A percentile compares a stretch with the other conserved stretches of the same genome.
phyloP scores from a whole-genome alignment of 2,329 filamentous ascomycete species.

The Fusarium euwallaceae region DNA sequence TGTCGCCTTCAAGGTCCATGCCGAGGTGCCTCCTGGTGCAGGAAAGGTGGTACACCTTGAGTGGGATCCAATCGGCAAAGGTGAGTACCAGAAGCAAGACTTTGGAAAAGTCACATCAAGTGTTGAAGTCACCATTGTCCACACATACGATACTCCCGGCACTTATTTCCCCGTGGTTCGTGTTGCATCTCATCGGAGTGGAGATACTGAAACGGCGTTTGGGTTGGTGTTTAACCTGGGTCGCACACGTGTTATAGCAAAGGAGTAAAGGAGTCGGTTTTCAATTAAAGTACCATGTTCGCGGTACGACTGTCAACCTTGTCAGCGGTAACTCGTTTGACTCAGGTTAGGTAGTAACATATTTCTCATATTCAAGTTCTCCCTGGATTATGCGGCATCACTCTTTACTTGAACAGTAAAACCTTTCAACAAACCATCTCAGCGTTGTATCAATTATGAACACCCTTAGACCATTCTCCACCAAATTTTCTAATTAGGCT shows the following conservation, averaged over 20 bases:
- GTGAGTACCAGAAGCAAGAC: slow-evolving; percentile 13
- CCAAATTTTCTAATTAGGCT: neutral
- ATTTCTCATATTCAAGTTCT: too few relatives aligned
- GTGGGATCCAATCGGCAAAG: slow-evolving; percentile 28
- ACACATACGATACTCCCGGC: slow-evolving; percentile 15
- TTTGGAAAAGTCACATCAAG: neutral
- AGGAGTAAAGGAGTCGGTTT: too few relatives aligned
- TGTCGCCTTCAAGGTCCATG: neutral
- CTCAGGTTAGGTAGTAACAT: too few relatives aligned
- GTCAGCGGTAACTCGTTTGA: too few relatives aligned
- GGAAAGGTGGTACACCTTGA: slow-evolving; percentile 33
- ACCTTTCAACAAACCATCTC: neutral
- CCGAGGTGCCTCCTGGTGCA: neutral
- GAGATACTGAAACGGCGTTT: neutral
- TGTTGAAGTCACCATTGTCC: neutral
- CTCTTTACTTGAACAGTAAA: too few relatives aligned
- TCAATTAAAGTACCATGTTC: too few relatives aligned
- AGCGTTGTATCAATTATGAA: neutral
- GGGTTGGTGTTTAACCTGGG: slow-evolving; percentile 18
- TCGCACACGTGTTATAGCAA: slow-evolving; percentile 7
- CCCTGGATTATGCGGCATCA: too few relatives aligned
- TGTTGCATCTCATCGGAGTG: slow-evolving; percentile 21
- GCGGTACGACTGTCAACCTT: too few relatives aligned
- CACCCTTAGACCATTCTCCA: too few relatives aligned
- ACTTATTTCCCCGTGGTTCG: slow-evolving; percentile 16